These are phyloP conservation scores for Lobulomyces angularis DNA, from an alignment of 192 early-diverging fungal species.

Conservation along the genomic window DNA sequence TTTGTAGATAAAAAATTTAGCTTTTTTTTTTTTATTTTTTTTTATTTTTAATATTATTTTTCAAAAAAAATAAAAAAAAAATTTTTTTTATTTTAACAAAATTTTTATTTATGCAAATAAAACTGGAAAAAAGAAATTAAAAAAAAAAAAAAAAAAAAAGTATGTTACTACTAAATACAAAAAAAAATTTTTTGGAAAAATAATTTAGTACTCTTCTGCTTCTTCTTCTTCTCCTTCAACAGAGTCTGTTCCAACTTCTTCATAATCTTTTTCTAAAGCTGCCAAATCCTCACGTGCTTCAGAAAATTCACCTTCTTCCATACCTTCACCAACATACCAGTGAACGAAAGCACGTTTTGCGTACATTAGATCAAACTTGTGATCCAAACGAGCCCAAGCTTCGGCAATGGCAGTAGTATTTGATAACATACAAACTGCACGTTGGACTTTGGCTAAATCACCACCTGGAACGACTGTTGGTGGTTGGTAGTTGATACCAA, in stretches of 20 bases:
- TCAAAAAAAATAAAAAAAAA: no score
- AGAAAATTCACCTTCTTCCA: slow-evolving; percentile 99
- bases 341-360: slow-evolving; percentile 99
- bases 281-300: slow-evolving; percentile 99
- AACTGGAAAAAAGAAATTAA: no score
- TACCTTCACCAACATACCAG: slow-evolving; percentile 99
- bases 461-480: slow-evolving; percentile 83
- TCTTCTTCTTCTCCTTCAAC: slow-evolving; percentile 73
- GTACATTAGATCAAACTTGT: slow-evolving; percentile 99
- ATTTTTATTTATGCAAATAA: no score
- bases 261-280: slow-evolving; percentile 99
- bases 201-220: slow-evolving; percentile 35
- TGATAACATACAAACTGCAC: slow-evolving; percentile 96
- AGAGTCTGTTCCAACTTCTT: slow-evolving; percentile 97
- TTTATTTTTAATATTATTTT: no score
- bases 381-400: slow-evolving; percentile 97
- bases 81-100: no score
- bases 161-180: no score
- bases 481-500: slow-evolving; percentile 92
- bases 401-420: slow-evolving; percentile 99
- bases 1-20: no score
- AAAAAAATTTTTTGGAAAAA: no score
- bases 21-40: no score
- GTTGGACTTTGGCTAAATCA: slow-evolving; percentile 90
- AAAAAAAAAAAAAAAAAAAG: no score